phyloP scores from a whole-genome alignment of 768 basidiomycete genomes.

The Basidioascus undulatus region DNA sequence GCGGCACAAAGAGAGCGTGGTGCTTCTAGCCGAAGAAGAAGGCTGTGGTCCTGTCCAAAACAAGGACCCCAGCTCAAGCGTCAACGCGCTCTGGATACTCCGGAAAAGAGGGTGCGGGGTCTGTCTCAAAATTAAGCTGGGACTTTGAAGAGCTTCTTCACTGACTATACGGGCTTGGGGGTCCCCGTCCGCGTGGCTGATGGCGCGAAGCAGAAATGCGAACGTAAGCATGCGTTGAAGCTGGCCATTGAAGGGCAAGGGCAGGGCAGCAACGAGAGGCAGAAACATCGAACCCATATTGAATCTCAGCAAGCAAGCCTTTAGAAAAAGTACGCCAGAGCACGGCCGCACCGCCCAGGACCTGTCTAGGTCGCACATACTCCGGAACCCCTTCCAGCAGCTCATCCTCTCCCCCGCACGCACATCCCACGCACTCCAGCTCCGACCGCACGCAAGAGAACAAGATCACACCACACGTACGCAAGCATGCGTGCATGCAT shows the following conservation, averaged over 20 bases:
- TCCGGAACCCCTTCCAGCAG: too few relatives aligned
- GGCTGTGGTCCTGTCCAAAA: constrained; percentile 14
- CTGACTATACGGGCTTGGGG: too few relatives aligned
- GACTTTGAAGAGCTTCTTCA: not conserved
- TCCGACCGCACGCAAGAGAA: not conserved
- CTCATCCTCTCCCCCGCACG: not conserved
- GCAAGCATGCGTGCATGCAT: not conserved
- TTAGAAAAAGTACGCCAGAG: too few relatives aligned
- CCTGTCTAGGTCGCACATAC: constrained; percentile 1
- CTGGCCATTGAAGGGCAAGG: too few relatives aligned
- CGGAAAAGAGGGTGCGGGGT: constrained; percentile 4
- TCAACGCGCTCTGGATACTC: constrained; percentile 9
- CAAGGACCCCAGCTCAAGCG: constrained; percentile 7
- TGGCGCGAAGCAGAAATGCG: not conserved
- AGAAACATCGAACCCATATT: too few relatives aligned
- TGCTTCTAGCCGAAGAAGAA: constrained; percentile 7
- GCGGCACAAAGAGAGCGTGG: too few relatives aligned
- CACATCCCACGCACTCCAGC: not conserved
- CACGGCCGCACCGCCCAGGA: too few relatives aligned
- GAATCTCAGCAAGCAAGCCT: too few relatives aligned
- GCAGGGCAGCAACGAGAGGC: too few relatives aligned
- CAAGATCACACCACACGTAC: not conserved
- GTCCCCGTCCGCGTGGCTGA: not conserved
- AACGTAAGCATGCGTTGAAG: too few relatives aligned
- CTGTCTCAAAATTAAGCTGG: not conserved